Evolutionary conservation across 2,329 filamentous ascomycete genomes (phyloP).

Genomic region (Knoxdaviesia proteae): DNA sequence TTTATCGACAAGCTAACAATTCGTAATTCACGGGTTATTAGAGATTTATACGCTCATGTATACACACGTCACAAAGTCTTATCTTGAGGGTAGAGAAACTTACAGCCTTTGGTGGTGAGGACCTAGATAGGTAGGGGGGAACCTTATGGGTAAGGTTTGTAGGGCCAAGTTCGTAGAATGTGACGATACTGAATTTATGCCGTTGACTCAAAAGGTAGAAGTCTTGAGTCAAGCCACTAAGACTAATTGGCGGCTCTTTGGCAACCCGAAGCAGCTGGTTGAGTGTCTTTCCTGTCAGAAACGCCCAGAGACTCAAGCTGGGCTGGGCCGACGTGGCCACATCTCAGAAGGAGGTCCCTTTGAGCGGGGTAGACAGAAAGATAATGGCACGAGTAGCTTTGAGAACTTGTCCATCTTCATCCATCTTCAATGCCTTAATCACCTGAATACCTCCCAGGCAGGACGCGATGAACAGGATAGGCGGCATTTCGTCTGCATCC

Average conservation of each 20-base stretch:
- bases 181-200: too few relatives aligned
- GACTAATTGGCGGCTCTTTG: conserved; percentile 6
- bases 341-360: conserved; percentile 10
- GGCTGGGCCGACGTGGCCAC: conserved; percentile 8
- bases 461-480: conserved; percentile 13
- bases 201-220: too few relatives aligned
- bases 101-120: too few relatives aligned
- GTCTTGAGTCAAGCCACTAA: too few relatives aligned
- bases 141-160: too few relatives aligned
- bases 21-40: too few relatives aligned
- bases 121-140: too few relatives aligned
- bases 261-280: conserved; percentile 6
- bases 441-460: conserved; percentile 13
- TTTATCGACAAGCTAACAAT: conserved; percentile 8
- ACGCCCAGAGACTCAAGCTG: conserved; percentile 5
- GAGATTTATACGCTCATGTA: too few relatives aligned
- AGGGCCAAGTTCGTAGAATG: too few relatives aligned
- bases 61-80: too few relatives aligned
- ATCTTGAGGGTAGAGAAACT: too few relatives aligned
- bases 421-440: conserved; percentile 9
- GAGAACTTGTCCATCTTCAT: conserved; percentile 4
- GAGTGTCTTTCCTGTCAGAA: conserved; percentile 3
- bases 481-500: too few relatives aligned
- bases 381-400: conserved; percentile 8
- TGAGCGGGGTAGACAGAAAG: conserved; percentile 12